Evolutionary conservation across 139 green algal species (phyloP).

Genomic region (Zygnema cylindricum): DNA sequence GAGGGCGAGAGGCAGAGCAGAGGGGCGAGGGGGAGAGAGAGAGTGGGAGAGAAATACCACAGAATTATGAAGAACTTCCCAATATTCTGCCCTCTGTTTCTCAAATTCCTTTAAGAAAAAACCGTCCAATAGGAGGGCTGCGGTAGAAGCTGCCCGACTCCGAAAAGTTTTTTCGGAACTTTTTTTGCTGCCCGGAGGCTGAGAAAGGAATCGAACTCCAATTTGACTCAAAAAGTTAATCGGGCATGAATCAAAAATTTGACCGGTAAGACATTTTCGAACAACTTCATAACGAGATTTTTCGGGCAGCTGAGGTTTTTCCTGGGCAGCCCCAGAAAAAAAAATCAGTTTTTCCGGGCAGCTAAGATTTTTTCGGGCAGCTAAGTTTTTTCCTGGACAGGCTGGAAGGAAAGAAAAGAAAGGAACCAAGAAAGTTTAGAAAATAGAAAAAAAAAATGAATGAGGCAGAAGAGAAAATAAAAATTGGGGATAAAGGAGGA

Average conservation of each 20-base stretch:
- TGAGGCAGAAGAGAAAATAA: too few relatives aligned
- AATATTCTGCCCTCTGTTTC: neutral
- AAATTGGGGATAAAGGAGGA: too few relatives aligned
- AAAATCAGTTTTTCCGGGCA: too few relatives aligned
- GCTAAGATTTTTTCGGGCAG: too few relatives aligned
- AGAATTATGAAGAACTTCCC: neutral
- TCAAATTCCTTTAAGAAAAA: conserved; percentile 4
- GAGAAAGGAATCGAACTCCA: conserved; percentile 4
- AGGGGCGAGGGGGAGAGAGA: neutral
- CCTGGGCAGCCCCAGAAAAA: too few relatives aligned
- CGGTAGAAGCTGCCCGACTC: neutral
- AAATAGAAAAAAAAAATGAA: too few relatives aligned
- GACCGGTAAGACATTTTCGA: neutral
- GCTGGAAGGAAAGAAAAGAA: too few relatives aligned
- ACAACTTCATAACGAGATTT: neutral
- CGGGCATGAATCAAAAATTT: conserved; percentile 2
- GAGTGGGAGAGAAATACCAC: neutral
- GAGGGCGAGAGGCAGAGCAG: neutral
- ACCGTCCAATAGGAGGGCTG: neutral
- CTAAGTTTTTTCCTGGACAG: too few relatives aligned
- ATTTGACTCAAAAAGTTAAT: conserved; percentile 19
- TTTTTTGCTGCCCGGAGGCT: neutral
- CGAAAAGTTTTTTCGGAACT: neutral
- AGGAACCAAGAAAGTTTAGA: too few relatives aligned
- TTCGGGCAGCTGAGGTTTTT: too few relatives aligned